Evolutionary conservation across 23 red algal genomes (phyloP).

Genomic region (Pyropia yezoensis): DNA sequence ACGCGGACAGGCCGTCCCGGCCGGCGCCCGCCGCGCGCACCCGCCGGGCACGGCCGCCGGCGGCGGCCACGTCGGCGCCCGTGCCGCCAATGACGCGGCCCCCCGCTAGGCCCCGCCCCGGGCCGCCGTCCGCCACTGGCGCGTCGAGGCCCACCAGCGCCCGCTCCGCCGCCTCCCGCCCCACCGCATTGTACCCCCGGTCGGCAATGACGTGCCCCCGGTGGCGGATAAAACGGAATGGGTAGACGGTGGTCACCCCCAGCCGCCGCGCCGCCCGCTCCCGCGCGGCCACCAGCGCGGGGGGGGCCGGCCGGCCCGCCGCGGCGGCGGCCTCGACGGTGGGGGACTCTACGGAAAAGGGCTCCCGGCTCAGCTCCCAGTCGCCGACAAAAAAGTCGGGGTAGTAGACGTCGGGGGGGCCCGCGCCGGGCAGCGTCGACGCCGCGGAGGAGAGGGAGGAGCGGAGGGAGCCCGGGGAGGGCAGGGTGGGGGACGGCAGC

Average conservation of each 20-base stretch:
- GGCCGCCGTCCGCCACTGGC: no score
- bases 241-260: conserved; percentile 14
- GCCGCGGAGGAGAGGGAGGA: conserved; percentile 24
- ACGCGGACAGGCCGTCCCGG: neutral
- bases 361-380: conserved; percentile 31
- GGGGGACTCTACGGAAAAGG: conserved; percentile 19
- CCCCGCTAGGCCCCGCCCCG: no score
- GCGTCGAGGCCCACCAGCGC: neutral
- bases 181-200: conserved; percentile 18
- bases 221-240: conserved; percentile 14
- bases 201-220: conserved; percentile 49
- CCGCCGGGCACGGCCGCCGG: no score
- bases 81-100: no score
- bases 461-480: conserved; percentile 18
- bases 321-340: neutral
- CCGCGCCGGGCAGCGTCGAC: conserved; percentile 49
- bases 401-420: conserved; percentile 51
- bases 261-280: conserved; percentile 2
- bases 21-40: neutral
- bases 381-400: conserved; percentile 36
- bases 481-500: no score
- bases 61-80: no score
- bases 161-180: conserved; percentile 12
- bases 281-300: conserved; percentile 5
- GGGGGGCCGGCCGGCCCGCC: neutral